Conservation (phyloP, 2,329 filamentous ascomycete species). For the Alternaria sp. region DNA sequence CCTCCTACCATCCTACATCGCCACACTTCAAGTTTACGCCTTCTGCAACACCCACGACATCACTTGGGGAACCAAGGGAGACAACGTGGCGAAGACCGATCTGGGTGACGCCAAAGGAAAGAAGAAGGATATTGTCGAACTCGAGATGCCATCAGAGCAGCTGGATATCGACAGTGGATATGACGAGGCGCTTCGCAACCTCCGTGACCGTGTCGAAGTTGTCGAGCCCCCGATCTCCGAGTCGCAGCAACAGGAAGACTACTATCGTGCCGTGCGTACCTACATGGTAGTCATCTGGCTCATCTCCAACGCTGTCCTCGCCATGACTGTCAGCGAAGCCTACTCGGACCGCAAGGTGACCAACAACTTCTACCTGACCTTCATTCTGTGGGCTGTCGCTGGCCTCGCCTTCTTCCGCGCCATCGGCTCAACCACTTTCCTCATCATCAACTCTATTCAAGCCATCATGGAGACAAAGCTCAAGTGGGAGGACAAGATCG, state of each 20-base stretch:
- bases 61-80: conserved; percentile 98
- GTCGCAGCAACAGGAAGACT: conserved; percentile 91
- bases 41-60: conserved; percentile 99
- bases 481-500: conserved; percentile 56
- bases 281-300: conserved; percentile 99
- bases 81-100: conserved; percentile 93
- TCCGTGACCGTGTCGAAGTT: conserved; percentile 91
- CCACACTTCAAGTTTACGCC: conserved; percentile 95
- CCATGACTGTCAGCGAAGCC: conserved; percentile 89
- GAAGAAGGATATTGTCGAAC: conserved; percentile 77
- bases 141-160: conserved; percentile 98
- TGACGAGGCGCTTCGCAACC: conserved; percentile 93
- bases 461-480: conserved; percentile 86
- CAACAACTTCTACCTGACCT: conserved; percentile 87
- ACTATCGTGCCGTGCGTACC: conserved; percentile 95
- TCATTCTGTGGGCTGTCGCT: conserved; percentile 93
- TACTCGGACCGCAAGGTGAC: conserved; percentile 76
- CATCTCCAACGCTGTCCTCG: conserved; percentile 86
- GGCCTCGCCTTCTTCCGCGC: conserved; percentile 86
- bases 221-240: conserved; percentile 68
- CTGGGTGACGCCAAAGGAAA: conserved; percentile 84
- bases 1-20: conserved; percentile 91
- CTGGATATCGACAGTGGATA: conserved; percentile 98
- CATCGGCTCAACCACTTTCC: conserved; percentile 80
- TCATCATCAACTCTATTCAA: conserved; percentile 82